Evolutionary conservation across 176 grass and related monocot genomes (phyloP).

Genomic region (Phoenix dactylifera): DNA sequence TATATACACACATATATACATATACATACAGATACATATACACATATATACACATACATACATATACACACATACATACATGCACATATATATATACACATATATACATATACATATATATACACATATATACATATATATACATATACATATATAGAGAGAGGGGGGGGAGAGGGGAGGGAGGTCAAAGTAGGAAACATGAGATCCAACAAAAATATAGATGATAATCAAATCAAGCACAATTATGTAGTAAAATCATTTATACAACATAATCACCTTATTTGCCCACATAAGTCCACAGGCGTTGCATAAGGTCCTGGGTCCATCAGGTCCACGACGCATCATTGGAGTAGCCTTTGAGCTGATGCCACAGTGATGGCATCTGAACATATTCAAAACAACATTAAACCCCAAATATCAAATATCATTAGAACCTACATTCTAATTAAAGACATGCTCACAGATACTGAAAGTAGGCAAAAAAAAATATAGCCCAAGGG

Average conservation of each 20-base stretch:
- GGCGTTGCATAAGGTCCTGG: slow-evolving; percentile 95
- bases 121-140: too few species aligned
- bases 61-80: too few species aligned
- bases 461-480: background rate
- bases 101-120: too few species aligned
- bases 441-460: background rate
- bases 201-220: slow-evolving; percentile 2
- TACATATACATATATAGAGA: too few species aligned
- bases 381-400: slow-evolving; percentile 37
- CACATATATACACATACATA: too few species aligned
- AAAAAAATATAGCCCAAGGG: too few species aligned
- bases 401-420: slow-evolving; percentile 1
- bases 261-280: slow-evolving; percentile 44
- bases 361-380: slow-evolving; percentile 82
- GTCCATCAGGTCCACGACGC: slow-evolving; percentile 91
- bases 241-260: slow-evolving; percentile 1
- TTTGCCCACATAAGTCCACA: slow-evolving; percentile 99
- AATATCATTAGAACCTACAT: background rate
- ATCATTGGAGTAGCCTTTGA: slow-evolving; percentile 86
- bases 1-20: too few species aligned
- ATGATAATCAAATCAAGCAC: slow-evolving; percentile 9
- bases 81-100: too few species aligned
- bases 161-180: too few species aligned
- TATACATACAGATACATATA: too few species aligned
- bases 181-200: too few species aligned